Base-by-base conservation (phyloP, 257 asterid genomes). In the Plantago ovata region DNA sequence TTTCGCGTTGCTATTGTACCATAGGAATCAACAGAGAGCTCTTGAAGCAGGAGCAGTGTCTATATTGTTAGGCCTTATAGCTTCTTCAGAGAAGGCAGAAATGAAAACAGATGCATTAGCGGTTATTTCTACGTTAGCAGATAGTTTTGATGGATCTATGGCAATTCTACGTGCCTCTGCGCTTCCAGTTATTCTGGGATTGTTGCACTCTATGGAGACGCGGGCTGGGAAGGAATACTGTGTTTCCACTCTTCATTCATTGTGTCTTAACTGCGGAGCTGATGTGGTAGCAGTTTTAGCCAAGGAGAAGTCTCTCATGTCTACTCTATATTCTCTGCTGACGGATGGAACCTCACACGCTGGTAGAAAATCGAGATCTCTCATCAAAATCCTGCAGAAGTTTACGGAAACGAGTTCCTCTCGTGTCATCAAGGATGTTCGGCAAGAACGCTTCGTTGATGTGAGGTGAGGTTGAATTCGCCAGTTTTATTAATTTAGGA, bases 291-390 rank as follows among this genome's bases (percentile, higher is more conserved):
- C 73, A 0, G 54, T 68, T 6, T 53, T 87, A 44, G 88, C 81
- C 0, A 76, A 68, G 58, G 91, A 87, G 16, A 61, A 55, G 9
- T 24, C 75, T 2, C 80, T 87, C 3, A 87, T 84, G 89, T 56
- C 79, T 0, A 45, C 55, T 7, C 82, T 87, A 9, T 87, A 87
- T 41, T 63, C 82, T 0, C 66, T 84, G 1, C 21, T 80, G 61
- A 72, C 85, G 0, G 86, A 82, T 45, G 91, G 94, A 12, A 80
- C 88, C 16, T 64, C 72, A 14, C 91, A 77, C 7, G 86, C 85
- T 7, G 75, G 82, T 44, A 80, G 62, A 24, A 80, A 80, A 43
- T 77, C 94, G 7, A 64, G 89, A 9, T 81, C 79, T 0, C 66
- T 87, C 12, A 84, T 84, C 16, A 82, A 74, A 24, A 84, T 80